These are phyloP conservation scores for Pseudocercospora cruenta DNA, from an alignment of 2,329 filamentous ascomycete species.

Conservation along the genomic window DNA sequence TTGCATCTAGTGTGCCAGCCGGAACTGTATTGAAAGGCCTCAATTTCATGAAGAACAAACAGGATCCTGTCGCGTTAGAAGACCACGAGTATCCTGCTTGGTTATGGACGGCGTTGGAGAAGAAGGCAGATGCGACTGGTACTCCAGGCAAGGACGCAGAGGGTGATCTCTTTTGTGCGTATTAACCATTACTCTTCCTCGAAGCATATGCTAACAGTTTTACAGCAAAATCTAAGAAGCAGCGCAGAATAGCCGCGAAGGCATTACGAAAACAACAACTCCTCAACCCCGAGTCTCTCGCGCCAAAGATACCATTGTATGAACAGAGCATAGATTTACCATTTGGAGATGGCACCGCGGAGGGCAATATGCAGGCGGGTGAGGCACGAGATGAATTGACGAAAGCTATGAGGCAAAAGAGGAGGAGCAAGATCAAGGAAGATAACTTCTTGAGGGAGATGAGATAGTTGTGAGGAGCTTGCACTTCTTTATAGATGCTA, in stretches of 20 bases:
- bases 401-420: constrained; percentile 72
- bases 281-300: constrained; percentile 67
- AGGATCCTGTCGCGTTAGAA: constrained; percentile 72
- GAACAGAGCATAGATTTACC: constrained; percentile 79
- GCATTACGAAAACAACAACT: constrained; percentile 64
- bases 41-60: constrained; percentile 74
- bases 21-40: constrained; percentile 74
- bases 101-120: constrained; percentile 73
- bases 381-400: constrained; percentile 65
- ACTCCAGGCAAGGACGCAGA: constrained; percentile 58
- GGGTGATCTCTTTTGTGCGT: constrained; percentile 80
- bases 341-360: constrained; percentile 51
- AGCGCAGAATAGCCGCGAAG: constrained; percentile 71
- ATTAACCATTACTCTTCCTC: background rate
- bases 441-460: constrained; percentile 82
- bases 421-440: constrained; percentile 80
- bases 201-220: background rate
- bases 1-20: constrained; percentile 55
- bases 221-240: constrained; percentile 81
- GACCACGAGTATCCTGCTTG: constrained; percentile 79
- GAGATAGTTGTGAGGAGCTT: constrained; percentile 44
- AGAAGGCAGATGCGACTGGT: constrained; percentile 49
- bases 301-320: constrained; percentile 69
- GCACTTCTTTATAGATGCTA: background rate
- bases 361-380: constrained; percentile 51